phyloP scores from a whole-genome alignment of 768 basidiomycete genomes.

The Galerina sulciceps region DNA sequence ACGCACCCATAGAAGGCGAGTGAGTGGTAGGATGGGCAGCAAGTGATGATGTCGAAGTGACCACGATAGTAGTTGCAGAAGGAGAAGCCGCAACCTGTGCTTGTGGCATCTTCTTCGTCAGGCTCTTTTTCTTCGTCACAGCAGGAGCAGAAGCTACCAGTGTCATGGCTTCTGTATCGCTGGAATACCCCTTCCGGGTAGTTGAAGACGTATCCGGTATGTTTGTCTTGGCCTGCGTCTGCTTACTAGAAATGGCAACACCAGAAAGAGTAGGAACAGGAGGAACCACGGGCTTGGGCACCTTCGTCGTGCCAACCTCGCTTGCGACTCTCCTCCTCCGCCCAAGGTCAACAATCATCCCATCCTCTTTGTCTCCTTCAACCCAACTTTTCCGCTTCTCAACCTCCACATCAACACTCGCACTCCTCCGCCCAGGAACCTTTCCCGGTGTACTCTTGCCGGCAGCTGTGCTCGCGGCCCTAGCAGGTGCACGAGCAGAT shows the following conservation, averaged over 20 bases:
- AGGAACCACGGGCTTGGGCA: not conserved
- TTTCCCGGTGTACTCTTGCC: not conserved
- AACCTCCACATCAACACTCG: slow-evolving; percentile 17
- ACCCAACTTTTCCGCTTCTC: slow-evolving; percentile 15
- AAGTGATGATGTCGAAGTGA: too few relatives aligned
- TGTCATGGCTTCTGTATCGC: slow-evolving; percentile 17
- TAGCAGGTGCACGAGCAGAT: not conserved
- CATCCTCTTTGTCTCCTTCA: slow-evolving; percentile 5
- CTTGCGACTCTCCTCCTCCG: slow-evolving; percentile 21
- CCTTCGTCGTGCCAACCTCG: slow-evolving; percentile 10
- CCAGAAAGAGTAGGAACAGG: not conserved
- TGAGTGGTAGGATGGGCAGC: too few relatives aligned
- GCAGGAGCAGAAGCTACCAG: not conserved
- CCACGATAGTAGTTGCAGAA: not conserved
- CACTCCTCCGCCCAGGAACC: slow-evolving; percentile 11
- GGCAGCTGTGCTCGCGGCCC: not conserved
- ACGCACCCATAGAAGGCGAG: too few relatives aligned
- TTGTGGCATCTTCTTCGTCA: slow-evolving; percentile 18
- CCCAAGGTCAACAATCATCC: slow-evolving; percentile 26
- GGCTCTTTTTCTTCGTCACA: slow-evolving; percentile 21
- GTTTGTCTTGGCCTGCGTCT: too few relatives aligned
- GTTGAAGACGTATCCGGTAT: not conserved
- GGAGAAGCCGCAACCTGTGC: not conserved
- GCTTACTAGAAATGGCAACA: too few relatives aligned
- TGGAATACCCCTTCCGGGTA: slow-evolving; percentile 14